Evolutionary conservation across 768 basidiomycete species (phyloP), one percentile per base, ranked within the genome.

Genomic region (Collybiopsis confluens): DNA sequence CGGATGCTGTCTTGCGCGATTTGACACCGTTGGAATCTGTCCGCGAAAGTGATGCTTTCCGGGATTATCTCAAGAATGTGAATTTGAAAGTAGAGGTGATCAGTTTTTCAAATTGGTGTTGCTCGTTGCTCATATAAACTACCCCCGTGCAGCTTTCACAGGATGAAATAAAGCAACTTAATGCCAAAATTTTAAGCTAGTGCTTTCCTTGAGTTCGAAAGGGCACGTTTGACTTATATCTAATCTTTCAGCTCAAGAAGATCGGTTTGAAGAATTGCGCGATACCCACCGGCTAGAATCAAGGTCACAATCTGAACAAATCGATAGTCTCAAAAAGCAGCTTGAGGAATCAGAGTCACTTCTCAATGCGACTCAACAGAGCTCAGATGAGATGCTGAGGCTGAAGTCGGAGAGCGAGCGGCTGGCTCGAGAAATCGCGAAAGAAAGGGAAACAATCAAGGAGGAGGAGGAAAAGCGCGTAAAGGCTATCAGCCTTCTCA

Each of bases 401-500:
- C 80, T 76, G 38, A 77, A 79, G 49, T 68, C 70, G 0, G 84
- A 89, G 37, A 68, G 86, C 0, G 76, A 79, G 2, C 77, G 74
- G 16, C 70, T 93, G n/a, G 75, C 76, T 44, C 67, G 74, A 16
- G 90, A 97, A 54, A 67, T 86, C 1, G 78, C 83, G 44, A 80
- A 78, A 42, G 70, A 79, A 2, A 85, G 83, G 58, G 73, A 72
- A 18, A 52, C 74, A 9, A 86, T 84, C 4, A 97, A 91, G 66
- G 95, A 98, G 56, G 97, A 98, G 65, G 97, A 98, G 67, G 97
- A 99, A 70, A 98, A 99, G 70, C 84, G 96, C 11, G 82, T 85
- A 18, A 99, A 98, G 63, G 95, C 95, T 0, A 88, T 98, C 59
- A 88, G 85, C 47, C 71, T 98, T 24, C 74, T 99, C 54, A 98